Conservation (phyloP, 768 basidiomycete species). For the Mycena alexandri region DNA sequence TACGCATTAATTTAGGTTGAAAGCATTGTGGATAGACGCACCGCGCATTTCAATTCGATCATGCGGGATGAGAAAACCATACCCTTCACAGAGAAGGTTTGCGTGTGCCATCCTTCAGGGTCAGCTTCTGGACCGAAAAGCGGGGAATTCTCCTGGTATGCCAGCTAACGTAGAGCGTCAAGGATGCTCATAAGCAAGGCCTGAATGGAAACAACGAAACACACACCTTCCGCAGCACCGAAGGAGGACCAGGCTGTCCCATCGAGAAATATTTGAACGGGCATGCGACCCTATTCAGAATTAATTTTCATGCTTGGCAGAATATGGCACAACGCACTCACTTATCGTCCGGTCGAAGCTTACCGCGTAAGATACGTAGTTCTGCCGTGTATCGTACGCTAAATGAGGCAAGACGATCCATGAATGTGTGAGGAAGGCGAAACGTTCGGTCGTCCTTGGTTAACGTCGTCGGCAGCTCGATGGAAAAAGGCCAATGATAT, state of each 20-base stretch:
- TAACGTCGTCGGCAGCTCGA: slow-evolving; percentile 15
- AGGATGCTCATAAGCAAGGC: background rate
- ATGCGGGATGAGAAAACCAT: slow-evolving; percentile 32
- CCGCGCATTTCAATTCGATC: slow-evolving; percentile 29
- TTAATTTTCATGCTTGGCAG: background rate
- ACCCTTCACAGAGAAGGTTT: slow-evolving; percentile 20
- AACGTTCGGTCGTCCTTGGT: slow-evolving; percentile 25
- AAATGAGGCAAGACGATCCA: slow-evolving; percentile 25
- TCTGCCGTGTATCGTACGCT: slow-evolving; percentile 29
- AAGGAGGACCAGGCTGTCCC: slow-evolving; percentile 29
- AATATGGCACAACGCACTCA: slow-evolving; percentile 1
- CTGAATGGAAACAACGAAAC: background rate
- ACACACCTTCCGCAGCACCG: slow-evolving; percentile 22
- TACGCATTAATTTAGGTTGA: background rate
- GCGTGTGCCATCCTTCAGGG: slow-evolving; percentile 30
- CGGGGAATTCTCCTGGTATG: slow-evolving; percentile 35
- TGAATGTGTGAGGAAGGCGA: slow-evolving; percentile 31
- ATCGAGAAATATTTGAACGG: slow-evolving; percentile 36
- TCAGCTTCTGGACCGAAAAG: slow-evolving; percentile 34
- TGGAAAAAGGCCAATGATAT: slow-evolving; percentile 31
- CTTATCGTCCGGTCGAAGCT: slow-evolving; percentile 35
- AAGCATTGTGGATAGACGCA: background rate
- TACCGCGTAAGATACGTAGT: slow-evolving; percentile 33
- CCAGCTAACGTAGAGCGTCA: slow-evolving; percentile 14
- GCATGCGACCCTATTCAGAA: slow-evolving; percentile 13